Evolutionary conservation across 495 filamentous ascomycete species (phyloP).

Genomic region (Podospora appendiculata): DNA sequence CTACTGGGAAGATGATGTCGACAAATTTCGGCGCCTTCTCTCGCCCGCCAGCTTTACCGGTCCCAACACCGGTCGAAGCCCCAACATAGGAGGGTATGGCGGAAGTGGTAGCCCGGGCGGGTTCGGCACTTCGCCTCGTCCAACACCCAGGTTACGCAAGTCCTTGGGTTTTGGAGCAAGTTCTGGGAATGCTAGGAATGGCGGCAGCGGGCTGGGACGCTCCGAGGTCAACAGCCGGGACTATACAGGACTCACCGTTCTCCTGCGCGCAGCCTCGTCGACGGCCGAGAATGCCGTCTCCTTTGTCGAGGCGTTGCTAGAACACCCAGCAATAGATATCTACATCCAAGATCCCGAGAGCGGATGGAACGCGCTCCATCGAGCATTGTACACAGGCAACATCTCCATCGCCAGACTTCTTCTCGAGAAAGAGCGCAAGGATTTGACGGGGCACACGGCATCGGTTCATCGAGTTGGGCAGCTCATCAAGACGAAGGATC

Average conservation of each 20-base stretch:
- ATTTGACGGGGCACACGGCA: constrained; percentile 46
- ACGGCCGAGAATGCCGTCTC: constrained; percentile 53
- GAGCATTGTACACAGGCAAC: constrained; percentile 89
- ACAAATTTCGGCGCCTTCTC: constrained; percentile 78
- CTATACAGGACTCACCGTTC: constrained; percentile 65
- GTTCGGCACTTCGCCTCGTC: constrained; percentile 39
- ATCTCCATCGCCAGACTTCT: constrained; percentile 75
- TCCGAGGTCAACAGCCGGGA: constrained; percentile 79
- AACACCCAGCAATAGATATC: constrained; percentile 77
- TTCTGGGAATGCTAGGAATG: constrained; percentile 18
- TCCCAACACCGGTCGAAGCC: constrained; percentile 37
- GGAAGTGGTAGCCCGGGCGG: constrained; percentile 13
- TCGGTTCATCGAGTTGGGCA: constrained; percentile 43
- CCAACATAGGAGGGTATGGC: constrained; percentile 17
- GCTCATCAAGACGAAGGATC: constrained; percentile 90
- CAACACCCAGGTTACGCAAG: constrained; percentile 37
- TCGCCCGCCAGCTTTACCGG: constrained; percentile 51
- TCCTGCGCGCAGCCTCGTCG: constrained; percentile 78
- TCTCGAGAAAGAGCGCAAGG: constrained; percentile 63
- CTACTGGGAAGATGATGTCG: constrained; percentile 94
- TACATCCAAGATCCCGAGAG: constrained; percentile 82
- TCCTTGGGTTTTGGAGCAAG: constrained; percentile 24
- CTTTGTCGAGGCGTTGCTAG: constrained; percentile 71
- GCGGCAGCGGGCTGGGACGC: constrained; percentile 44
- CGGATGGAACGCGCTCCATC: constrained; percentile 92